Evolutionary conservation across 305 asterid genomes (phyloP).

Genomic region (Petunia hybrid): DNA sequence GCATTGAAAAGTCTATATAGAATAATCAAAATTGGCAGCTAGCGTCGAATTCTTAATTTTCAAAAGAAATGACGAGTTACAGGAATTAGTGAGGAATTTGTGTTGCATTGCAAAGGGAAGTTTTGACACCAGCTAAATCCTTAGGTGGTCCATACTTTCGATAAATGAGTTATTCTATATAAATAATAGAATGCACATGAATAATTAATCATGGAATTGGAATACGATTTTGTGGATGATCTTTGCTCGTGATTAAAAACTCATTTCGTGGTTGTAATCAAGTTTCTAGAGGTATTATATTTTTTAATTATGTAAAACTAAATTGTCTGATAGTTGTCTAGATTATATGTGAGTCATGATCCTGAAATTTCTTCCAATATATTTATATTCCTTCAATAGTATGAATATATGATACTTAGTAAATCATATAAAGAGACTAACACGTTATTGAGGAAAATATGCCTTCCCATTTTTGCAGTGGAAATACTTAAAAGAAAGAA

Average conservation of each 20-base stretch:
- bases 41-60: no score
- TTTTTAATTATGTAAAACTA: background rate
- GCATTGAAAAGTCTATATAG: no score
- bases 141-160: background rate
- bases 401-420: conserved; percentile 24
- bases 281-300: background rate
- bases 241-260: background rate
- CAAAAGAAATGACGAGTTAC: background rate
- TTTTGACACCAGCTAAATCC: background rate
- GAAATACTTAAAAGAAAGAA: conserved; percentile 62
- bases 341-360: background rate
- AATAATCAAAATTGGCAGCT: no score
- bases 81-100: background rate
- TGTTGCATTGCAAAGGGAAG: background rate
- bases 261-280: background rate
- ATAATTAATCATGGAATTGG: background rate
- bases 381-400: background rate
- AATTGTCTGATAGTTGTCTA: background rate
- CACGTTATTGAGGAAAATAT: conserved; percentile 87
- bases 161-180: background rate
- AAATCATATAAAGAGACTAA: conserved; percentile 55
- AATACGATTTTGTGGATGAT: background rate
- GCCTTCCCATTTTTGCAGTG: conserved; percentile 90
- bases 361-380: no score
- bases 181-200: background rate